These are phyloP conservation scores for Geotrichum restrictum DNA, from an alignment of 1,139 yeast genomes.

Conservation along the genomic window DNA sequence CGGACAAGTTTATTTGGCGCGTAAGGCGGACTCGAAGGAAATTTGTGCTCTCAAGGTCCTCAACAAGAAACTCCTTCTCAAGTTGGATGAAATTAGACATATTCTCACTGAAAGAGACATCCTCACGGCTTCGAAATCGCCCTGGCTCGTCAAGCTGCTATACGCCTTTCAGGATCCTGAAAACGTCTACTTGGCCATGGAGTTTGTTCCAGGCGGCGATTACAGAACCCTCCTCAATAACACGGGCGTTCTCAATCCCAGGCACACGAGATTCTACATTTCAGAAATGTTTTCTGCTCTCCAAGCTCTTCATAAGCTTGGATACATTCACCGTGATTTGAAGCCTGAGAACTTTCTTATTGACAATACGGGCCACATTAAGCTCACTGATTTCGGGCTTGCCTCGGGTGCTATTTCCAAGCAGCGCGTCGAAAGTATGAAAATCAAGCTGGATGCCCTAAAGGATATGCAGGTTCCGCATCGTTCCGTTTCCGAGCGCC, in stretches of 20 bases:
- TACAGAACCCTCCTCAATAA: constrained; percentile 90
- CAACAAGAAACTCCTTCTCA: constrained; percentile 78
- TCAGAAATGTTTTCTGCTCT: constrained; percentile 96
- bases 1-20: constrained; percentile 89
- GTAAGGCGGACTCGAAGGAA: constrained; percentile 90
- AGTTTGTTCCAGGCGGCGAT: constrained; percentile 98
- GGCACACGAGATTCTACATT: constrained; percentile 91
- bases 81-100: constrained; percentile 92
- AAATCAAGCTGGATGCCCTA: constrained; percentile 75
- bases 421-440: constrained; percentile 91
- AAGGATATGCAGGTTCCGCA: constrained; percentile 59
- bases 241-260: constrained; percentile 87
- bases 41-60: constrained; percentile 91
- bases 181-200: constrained; percentile 93
- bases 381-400: constrained; percentile 92
- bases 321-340: constrained; percentile 93
- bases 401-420: constrained; percentile 97
- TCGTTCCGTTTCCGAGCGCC: constrained; percentile 82
- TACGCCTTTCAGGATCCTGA: constrained; percentile 94
- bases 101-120: constrained; percentile 95
- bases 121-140: constrained; percentile 87
- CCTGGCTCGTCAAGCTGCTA: constrained; percentile 88
- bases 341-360: constrained; percentile 95
- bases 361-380: constrained; percentile 91
- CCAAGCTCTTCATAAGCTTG: constrained; percentile 87